Base-by-base conservation (phyloP, 345 rosid genomes). In the Clausena lansium region DNA sequence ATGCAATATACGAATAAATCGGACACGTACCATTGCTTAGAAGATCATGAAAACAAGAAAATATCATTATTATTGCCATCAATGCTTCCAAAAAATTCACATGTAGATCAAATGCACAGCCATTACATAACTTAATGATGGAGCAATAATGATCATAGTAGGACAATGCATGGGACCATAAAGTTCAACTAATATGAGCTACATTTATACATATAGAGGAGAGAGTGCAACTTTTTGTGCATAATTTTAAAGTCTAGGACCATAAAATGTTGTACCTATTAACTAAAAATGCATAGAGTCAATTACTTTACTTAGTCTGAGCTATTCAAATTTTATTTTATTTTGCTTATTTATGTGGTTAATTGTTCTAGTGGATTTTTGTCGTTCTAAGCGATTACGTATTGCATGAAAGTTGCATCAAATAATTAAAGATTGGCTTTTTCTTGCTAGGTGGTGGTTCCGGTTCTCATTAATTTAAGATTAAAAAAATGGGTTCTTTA, bases 71-170 rank as follows among this genome's bases (percentile, higher is more conserved):
- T 10, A 10, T n/a, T 0, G 38, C 2, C 14, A 32, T 10, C 28
- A 71, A 57, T 55, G 28, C 74, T 30, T 30, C 74, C 74, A 70
- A 71, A 71, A 28, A 70, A 50, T 28, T 28, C 74, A 70, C 27
- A 54, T 9, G 62, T 54, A 71, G 27, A 19, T 8, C 20, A 27
- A 45, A 69, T 70, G 28, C 7, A 6, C 32, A 50, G 39, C 11
- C 24, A n/a, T 52, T 45, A 20, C 22, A 22, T 55, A 22, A 55
- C 47, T 30, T 4, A 55, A 59, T 57, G 76, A 72, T 57, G 75
- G 24, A 5, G 8, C 33, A 57, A 72, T 72, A 32, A 72, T 72
- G 7, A 35, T 35, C 62, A 33, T 55, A 71, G 33, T 7, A 5
- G 52, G 33, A 55, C 66, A 24, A 35, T 14, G 35, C 4, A 55